phyloP scores from a whole-genome alignment of 495 filamentous ascomycete species.

The Umbilicaria muhlenbergii region DNA sequence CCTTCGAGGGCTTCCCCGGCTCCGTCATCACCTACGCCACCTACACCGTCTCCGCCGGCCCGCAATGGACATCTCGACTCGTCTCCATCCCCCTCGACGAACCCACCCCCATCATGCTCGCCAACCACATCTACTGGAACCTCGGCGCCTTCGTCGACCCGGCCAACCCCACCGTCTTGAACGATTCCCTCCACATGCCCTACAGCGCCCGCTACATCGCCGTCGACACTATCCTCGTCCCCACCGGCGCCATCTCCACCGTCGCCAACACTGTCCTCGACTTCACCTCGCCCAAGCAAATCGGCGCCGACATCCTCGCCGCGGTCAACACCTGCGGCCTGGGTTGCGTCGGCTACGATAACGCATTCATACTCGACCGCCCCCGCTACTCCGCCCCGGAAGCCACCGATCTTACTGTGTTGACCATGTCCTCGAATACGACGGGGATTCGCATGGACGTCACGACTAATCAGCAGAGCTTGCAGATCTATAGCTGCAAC shows the following conservation, averaged over 20 bases:
- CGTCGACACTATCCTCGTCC: constrained; percentile 64
- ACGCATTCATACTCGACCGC: constrained; percentile 54
- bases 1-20: constrained; percentile 63
- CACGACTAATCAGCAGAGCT: constrained; percentile 56
- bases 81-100: constrained; percentile 60
- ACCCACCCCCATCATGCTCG: constrained; percentile 68
- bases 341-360: constrained; percentile 65
- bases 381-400: constrained; percentile 41
- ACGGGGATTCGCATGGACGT: constrained; percentile 61
- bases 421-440: constrained; percentile 37
- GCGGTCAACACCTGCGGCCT: constrained; percentile 51
- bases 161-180: constrained; percentile 45
- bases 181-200: constrained; percentile 59
- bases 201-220: constrained; percentile 52
- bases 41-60: constrained; percentile 41
- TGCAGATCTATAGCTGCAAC: constrained; percentile 67
- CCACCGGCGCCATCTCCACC: constrained; percentile 55
- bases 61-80: constrained; percentile 30
- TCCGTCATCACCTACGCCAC: constrained; percentile 65
- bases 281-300: constrained; percentile 61
- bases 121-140: constrained; percentile 81
- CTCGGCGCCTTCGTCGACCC: constrained; percentile 59
- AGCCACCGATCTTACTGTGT: constrained; percentile 43
- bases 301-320: constrained; percentile 49
- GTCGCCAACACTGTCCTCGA: constrained; percentile 53